These are phyloP conservation scores for Lecanicillium sp. DNA, from an alignment of 2,329 filamentous ascomycete species.

Conservation along the genomic window DNA sequence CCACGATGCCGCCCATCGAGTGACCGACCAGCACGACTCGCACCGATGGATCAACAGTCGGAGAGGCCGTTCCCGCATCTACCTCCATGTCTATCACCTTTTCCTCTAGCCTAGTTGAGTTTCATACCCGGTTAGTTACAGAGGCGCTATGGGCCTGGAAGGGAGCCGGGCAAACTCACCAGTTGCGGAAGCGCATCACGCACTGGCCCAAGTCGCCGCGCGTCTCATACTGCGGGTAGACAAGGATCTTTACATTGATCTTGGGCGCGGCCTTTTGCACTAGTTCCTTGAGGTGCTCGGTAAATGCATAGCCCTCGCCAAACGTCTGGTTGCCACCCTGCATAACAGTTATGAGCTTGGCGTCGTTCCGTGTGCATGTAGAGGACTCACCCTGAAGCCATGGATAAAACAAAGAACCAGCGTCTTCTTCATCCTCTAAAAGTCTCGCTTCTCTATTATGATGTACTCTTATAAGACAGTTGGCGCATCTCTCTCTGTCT, in stretches of 20 bases:
- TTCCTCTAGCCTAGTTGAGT: constrained; percentile 64
- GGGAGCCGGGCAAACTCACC: constrained; percentile 39
- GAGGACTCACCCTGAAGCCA: constrained; percentile 63
- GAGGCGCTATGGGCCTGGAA: too few species aligned
- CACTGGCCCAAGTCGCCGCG: constrained; percentile 65
- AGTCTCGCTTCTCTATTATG: too few species aligned
- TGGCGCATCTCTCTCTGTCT: too few species aligned
- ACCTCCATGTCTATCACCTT: constrained; percentile 94
- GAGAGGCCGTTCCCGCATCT: constrained; percentile 67
- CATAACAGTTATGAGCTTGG: background rate
- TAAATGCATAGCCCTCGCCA: constrained; percentile 56
- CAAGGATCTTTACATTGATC: constrained; percentile 56
- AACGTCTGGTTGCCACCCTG: constrained; percentile 75
- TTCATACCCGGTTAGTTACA: background rate
- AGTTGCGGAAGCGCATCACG: constrained; percentile 67
- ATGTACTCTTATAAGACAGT: too few species aligned
- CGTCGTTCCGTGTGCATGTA: background rate
- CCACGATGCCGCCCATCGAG: constrained; percentile 90
- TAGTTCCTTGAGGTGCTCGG: constrained; percentile 60
- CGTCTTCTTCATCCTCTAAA: constrained; percentile 64
- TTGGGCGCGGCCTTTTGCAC: constrained; percentile 61
- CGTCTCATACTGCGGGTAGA: constrained; percentile 82
- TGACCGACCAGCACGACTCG: constrained; percentile 78
- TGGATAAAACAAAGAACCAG: constrained; percentile 78
- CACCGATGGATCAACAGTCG: constrained; percentile 79